These are phyloP conservation scores for Calonectria pseudoturangicola DNA, from an alignment of 2,329 filamentous ascomycete genomes.

Conservation along the genomic window DNA sequence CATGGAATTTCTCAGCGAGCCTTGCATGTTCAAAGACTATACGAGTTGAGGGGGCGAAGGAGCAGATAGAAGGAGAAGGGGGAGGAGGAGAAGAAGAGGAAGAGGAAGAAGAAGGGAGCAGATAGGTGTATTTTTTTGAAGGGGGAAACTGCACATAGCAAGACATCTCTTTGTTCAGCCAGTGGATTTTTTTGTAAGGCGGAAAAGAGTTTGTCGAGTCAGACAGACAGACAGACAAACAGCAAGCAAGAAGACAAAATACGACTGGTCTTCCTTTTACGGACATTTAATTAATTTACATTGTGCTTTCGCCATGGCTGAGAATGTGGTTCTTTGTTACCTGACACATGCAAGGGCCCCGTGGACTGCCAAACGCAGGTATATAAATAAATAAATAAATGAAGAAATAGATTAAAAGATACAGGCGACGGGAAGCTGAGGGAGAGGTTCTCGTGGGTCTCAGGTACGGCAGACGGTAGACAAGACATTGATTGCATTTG, in stretches of 20 bases:
- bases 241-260: neutral
- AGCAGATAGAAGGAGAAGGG: neutral
- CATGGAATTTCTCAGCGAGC: conserved; percentile 18
- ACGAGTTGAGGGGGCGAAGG: neutral
- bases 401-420: neutral
- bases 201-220: neutral
- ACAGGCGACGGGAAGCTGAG: neutral
- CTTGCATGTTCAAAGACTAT: conserved; percentile 17
- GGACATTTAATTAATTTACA: neutral
- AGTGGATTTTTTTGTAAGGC: too few species aligned
- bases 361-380: neutral
- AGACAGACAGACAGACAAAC: too few species aligned
- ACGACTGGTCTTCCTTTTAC: conserved; percentile 22
- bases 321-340: neutral
- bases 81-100: too few species aligned
- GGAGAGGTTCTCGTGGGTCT: conserved; percentile 8
- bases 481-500: too few species aligned
- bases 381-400: too few species aligned
- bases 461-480: conserved; percentile 8
- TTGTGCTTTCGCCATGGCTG: neutral
- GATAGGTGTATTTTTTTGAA: too few species aligned
- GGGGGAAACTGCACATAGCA: conserved; percentile 8
- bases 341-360: neutral
- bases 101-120: too few species aligned
- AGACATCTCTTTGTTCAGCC: neutral